Conservation (phyloP, 1,284 basidiomycete species). For the Meira miltonrushii region DNA sequence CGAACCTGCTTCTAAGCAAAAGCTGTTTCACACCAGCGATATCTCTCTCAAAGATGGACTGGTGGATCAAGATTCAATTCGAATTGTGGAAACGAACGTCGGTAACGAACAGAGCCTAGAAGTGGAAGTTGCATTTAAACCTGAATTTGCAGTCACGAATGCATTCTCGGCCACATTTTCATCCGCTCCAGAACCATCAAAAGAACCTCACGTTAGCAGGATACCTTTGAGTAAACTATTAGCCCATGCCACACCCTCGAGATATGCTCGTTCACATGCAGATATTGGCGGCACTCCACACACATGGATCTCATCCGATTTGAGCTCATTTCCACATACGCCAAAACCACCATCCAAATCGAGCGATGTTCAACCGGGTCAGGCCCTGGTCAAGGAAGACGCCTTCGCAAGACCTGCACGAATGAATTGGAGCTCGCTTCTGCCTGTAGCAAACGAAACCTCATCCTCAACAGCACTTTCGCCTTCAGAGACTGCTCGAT, state of each 20-base stretch:
- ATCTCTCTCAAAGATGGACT: constrained; percentile 47
- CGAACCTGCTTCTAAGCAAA: constrained; percentile 70
- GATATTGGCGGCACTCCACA: constrained; percentile 35
- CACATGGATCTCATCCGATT: constrained; percentile 38
- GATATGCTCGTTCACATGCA: constrained; percentile 35
- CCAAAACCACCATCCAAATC: constrained; percentile 1
- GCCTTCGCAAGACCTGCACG: constrained; percentile 9
- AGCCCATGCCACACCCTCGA: constrained; percentile 56
- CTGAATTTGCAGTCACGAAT: constrained; percentile 30
- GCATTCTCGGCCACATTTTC: constrained; percentile 36
- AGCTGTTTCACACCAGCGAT: constrained; percentile 64
- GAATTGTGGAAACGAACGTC: too few species aligned
- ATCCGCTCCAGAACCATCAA: constrained; percentile 4
- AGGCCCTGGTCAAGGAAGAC: constrained; percentile 4
- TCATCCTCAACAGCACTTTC: neutral
- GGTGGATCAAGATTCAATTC: too few species aligned
- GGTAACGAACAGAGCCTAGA: too few species aligned
- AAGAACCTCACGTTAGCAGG: constrained; percentile 29
- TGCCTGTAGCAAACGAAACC: neutral
- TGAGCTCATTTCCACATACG: constrained; percentile 10
- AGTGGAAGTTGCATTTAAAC: constrained; percentile 24
- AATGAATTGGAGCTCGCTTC: constrained; percentile 8
- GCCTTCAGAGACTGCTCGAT: constrained; percentile 19
- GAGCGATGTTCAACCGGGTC: constrained; percentile 2
- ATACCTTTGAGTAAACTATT: constrained; percentile 54